Percentiles rank a stretch among this genome's conserved stretches.
Conservation (phyloP, 345 rosid genomes). For the Acer campestre region DNA sequence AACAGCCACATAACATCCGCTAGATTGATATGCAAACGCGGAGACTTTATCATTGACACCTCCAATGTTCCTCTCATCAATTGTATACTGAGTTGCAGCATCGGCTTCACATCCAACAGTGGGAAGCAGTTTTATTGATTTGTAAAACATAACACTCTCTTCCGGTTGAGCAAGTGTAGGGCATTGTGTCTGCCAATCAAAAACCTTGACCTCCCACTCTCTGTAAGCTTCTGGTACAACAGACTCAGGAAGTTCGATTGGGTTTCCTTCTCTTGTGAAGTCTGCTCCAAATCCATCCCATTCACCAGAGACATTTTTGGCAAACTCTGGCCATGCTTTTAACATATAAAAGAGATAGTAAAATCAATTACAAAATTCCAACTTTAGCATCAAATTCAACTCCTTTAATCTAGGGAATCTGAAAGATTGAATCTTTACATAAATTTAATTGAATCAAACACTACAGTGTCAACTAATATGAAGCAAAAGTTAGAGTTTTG, state of each 20-base stretch:
- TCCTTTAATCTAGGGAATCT: neutral
- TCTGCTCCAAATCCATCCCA: constrained; percentile 99
- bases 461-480: neutral
- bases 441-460: neutral
- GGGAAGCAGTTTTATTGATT: constrained; percentile 79
- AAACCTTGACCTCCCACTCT: constrained; percentile 96
- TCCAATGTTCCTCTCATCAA: constrained; percentile 53
- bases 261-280: constrained; percentile 64
- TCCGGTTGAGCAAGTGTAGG: constrained; percentile 74
- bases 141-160: constrained; percentile 47
- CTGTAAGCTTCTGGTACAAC: constrained; percentile 92
- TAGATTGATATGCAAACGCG: constrained; percentile 67
- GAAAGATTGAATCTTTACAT: too few relatives aligned
- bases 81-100: constrained; percentile 76
- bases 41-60: constrained; percentile 36
- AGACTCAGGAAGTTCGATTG: constrained; percentile 77
- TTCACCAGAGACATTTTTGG: constrained; percentile 77
- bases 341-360: neutral
- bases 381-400: neutral
- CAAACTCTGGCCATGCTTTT: constrained; percentile 75
- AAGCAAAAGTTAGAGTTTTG: neutral
- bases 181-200: constrained; percentile 99
- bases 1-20: constrained; percentile 75
- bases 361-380: constrained; percentile 12
- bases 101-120: constrained; percentile 99